These are phyloP conservation scores for Rhinocladiella similis DNA, from an alignment of 2,329 filamentous ascomycete species.

Conservation along the genomic window DNA sequence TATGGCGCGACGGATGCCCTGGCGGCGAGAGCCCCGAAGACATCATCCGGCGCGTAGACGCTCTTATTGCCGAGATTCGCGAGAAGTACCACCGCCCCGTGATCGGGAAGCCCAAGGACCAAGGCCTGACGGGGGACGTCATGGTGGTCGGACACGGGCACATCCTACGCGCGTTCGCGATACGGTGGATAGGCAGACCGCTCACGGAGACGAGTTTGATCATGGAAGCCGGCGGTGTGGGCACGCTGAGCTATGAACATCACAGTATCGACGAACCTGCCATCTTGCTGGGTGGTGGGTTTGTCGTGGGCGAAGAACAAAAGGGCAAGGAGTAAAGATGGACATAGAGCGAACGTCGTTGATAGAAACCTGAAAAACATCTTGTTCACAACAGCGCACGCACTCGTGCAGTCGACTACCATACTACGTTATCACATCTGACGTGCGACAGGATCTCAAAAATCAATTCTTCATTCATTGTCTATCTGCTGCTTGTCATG, in stretches of 20 bases:
- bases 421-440: too few species aligned
- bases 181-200: conserved; percentile 76
- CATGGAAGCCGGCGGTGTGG: conserved; percentile 85
- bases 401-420: too few species aligned
- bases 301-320: conserved; percentile 45
- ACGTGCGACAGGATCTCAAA: too few species aligned
- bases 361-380: too few species aligned
- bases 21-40: conserved; percentile 80
- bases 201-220: conserved; percentile 76
- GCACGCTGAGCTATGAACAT: conserved; percentile 81
- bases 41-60: conserved; percentile 70
- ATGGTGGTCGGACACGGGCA: conserved; percentile 87
- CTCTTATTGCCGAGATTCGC: conserved; percentile 73
- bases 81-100: conserved; percentile 62
- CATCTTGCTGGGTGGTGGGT: conserved; percentile 73
- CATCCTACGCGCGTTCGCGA: conserved; percentile 82
- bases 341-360: background rate
- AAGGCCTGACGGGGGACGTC: conserved; percentile 57
- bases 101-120: conserved; percentile 56
- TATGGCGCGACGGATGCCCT: conserved; percentile 85
- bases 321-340: conserved; percentile 13
- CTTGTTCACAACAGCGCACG: too few species aligned
- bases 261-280: conserved; percentile 75
- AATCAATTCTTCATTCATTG: too few species aligned
- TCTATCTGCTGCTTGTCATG: too few species aligned